phyloP scores from a whole-genome alignment of 2,329 filamentous ascomycete genomes.

The Trichoderma sp. region DNA sequence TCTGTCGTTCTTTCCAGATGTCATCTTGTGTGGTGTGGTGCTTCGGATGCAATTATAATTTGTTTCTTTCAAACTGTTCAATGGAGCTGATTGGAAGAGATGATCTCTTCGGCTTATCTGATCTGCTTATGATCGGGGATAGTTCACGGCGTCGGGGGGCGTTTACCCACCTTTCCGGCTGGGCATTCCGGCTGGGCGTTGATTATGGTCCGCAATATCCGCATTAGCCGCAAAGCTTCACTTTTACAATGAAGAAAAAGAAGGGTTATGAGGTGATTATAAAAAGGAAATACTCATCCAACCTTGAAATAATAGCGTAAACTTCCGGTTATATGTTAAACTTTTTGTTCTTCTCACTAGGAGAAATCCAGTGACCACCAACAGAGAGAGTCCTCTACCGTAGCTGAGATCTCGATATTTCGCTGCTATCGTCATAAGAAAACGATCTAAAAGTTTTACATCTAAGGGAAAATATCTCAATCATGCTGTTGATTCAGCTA shows the following conservation, averaged over 20 bases:
- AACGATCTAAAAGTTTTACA: too few relatives aligned
- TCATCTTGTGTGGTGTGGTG: background rate
- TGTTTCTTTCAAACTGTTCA: background rate
- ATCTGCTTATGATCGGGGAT: background rate
- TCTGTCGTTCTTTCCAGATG: accelerated
- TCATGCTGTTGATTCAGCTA: too few relatives aligned
- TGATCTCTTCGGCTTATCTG: background rate
- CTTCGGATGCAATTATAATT: background rate
- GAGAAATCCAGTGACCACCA: background rate
- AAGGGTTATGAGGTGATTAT: background rate
- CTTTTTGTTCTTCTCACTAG: background rate
- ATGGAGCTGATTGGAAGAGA: background rate
- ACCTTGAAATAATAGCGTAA: background rate
- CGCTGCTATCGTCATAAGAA: background rate
- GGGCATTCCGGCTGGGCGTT: background rate
- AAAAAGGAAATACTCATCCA: background rate
- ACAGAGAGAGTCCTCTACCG: background rate
- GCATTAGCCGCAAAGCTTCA: background rate
- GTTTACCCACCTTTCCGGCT: background rate
- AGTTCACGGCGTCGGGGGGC: background rate
- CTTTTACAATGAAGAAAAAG: background rate
- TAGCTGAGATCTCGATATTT: background rate
- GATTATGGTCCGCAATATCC: background rate
- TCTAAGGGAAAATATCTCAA: too few relatives aligned
- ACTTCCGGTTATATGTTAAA: background rate